Evolutionary conservation across 108 stramenopile species (phyloP), one percentile per base, ranked within the genome.

Genomic region (Nitzschia sp.): DNA sequence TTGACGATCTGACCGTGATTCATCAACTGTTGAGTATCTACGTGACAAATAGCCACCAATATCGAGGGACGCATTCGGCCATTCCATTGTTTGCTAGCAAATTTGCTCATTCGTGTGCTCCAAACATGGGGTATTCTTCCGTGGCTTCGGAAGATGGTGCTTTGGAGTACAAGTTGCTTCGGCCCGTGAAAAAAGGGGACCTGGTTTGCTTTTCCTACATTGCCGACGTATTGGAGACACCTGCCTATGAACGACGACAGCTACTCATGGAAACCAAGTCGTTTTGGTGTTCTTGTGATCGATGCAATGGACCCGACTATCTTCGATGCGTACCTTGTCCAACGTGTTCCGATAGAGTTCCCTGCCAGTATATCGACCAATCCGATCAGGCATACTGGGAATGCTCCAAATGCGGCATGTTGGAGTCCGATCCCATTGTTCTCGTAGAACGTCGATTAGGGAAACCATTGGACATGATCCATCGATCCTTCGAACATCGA

Each of bases 41-140:
- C 32, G 48, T 46, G 55, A 73, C 72, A 17, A 73, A 73, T 58
- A 54, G 57, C 53, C 33, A 63, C 23, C 72, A 73, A 73, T 73
- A 63, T 34, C 25, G 49, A 32, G 47, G 27, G 1, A 30, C 62
- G n/a, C n/a, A 65, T 1, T n/a, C 48, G 23, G 72, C 64, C 32
- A 53, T 73, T 32, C 42, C 57, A 3, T 34, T 73, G 31, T 65
- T 73, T 57, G 72, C 42, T 1, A 59, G 46, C 30, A 73, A 73
- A 32, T 65, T 73, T 28, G 18, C 46, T 9, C 72, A 73, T 53
- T 73, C 72, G 11, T 73, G 72, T 35, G 28, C 53, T 58, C 64
- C 64, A 1, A 73, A 73, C 28, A 29, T 58, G 21, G 64, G 55
- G 0, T 73, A 54, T 38, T 64, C 64, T 3, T 63, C 72, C 4